Conservation (phyloP, 768 basidiomycete species). For the Mycena galericulata region DNA sequence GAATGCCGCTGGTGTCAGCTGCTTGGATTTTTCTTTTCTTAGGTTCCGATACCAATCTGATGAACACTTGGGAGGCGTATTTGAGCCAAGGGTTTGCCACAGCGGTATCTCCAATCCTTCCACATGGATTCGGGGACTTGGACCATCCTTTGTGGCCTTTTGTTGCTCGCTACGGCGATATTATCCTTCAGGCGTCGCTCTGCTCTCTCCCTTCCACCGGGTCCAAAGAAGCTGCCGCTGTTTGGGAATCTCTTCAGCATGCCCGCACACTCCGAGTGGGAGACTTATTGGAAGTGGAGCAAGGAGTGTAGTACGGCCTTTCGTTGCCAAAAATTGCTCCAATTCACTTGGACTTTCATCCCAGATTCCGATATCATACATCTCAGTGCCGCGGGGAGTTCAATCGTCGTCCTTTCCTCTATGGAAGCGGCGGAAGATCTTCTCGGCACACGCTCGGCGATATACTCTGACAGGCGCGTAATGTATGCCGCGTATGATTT, state of each 20-base stretch:
- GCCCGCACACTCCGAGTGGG: constrained; percentile 29
- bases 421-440: background rate
- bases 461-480: constrained; percentile 11
- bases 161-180: background rate
- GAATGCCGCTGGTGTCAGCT: too few relatives aligned
- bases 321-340: background rate
- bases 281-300: constrained; percentile 40
- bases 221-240: constrained; percentile 42
- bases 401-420: constrained; percentile 34
- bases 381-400: constrained; percentile 35
- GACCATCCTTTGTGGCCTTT: background rate
- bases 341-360: background rate
- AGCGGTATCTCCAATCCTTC: background rate
- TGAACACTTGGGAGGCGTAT: too few relatives aligned
- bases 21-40: too few relatives aligned
- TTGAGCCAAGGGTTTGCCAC: too few relatives aligned
- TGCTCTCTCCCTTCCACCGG: constrained; percentile 38
- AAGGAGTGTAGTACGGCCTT: constrained; percentile 36
- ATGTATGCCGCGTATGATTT: background rate
- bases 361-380: constrained; percentile 42
- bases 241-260: constrained; percentile 44
- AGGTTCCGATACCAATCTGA: too few relatives aligned
- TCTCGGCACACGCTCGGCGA: constrained; percentile 30
- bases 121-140: background rate
- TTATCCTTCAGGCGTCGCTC: background rate